These are phyloP conservation scores for Trichoderma sp. DNA, from an alignment of 2,329 filamentous ascomycete species.

Conservation along the genomic window DNA sequence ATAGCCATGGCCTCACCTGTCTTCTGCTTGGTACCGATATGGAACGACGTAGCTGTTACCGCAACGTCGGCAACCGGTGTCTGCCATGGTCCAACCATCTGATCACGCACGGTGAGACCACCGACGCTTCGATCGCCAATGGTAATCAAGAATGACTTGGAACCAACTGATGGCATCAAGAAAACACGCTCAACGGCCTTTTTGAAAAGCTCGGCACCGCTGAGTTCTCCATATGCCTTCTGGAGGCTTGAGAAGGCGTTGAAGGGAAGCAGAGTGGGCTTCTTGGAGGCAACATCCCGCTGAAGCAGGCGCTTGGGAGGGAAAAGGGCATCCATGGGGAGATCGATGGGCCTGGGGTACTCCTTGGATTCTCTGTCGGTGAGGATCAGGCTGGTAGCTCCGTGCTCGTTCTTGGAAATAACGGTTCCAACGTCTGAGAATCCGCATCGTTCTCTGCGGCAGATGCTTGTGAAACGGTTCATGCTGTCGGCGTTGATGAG, in stretches of 20 bases:
- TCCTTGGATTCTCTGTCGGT: conserved; percentile 75
- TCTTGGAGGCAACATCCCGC: conserved; percentile 67
- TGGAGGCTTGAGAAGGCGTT: conserved; percentile 65
- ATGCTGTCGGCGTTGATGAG: conserved; percentile 78
- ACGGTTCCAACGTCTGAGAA: conserved; percentile 89
- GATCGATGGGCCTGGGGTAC: conserved; percentile 76
- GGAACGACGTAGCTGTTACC: conserved; percentile 81
- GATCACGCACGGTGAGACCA: conserved; percentile 82
- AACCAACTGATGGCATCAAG: conserved; percentile 84
- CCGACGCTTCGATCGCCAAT: conserved; percentile 92
- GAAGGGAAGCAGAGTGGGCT: conserved; percentile 66
- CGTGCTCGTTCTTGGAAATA: conserved; percentile 56
- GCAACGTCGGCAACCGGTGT: conserved; percentile 91
- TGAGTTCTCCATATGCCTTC: conserved; percentile 56
- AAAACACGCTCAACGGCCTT: conserved; percentile 80
- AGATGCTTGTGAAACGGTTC: conserved; percentile 69
- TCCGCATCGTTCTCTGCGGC: conserved; percentile 80
- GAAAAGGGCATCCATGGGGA: conserved; percentile 86
- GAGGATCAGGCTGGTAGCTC: conserved; percentile 71
- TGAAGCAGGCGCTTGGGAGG: conserved; percentile 83
- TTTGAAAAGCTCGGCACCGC: conserved; percentile 51
- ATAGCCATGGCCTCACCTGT: conserved; percentile 97
- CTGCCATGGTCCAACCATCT: conserved; percentile 97
- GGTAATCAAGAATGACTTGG: conserved; percentile 94
- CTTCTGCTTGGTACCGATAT: conserved; percentile 60